Base-by-base conservation (phyloP, 176 grass and related monocot genomes). In the Echinochloa phyllopogon region DNA sequence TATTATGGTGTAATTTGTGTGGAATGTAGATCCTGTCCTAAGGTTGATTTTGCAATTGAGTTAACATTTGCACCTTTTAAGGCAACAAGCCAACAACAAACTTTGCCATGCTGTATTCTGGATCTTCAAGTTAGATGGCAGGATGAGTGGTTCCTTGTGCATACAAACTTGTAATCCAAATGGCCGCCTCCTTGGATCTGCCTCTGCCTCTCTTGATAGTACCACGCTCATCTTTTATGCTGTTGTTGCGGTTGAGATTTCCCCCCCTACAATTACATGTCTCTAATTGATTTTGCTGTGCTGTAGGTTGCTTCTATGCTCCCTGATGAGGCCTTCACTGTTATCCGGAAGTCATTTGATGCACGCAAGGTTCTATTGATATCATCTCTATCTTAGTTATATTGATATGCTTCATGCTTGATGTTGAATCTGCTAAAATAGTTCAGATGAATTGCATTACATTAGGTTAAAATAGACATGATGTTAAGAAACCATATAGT, bases 311-410 rank as follows among this genome's bases (percentile, higher is more conserved):
- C 93, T 89, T 78, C 91, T 67, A 94, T 98, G 96, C 90, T 98
- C 74, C 96, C 96, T 41, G 63, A 93, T 72, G 93, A 95, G 86
- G 96, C 87, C 38, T 98, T 98, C 78, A 78, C 82, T 77, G 77
- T 95, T 77, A 85, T 95, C 62, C 88, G 96, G 80, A 95, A 98
- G 87, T 98, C 96, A 24, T 98, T 98, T 78, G 96, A 98, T 72
- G 96, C 93, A 87, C 90, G 96, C 70, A 98, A 98, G 93, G 95
- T 98, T 86, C 47, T 67, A 79, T 64, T 65, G 41, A 65, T 75
- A 59, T 68, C 10, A 37, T 85, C 36, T 70, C 14, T 86, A 20
- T 52, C 58, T 78, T 86, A 72, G 29, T 86, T 86, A 86, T 72
- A 29, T 65, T 72, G 24, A 13, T 33, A 64, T 64, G 16, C 65